These are phyloP conservation scores for Mrakiaceae sp. DNA, from an alignment of 1,284 basidiomycete species.

Conservation along the genomic window DNA sequence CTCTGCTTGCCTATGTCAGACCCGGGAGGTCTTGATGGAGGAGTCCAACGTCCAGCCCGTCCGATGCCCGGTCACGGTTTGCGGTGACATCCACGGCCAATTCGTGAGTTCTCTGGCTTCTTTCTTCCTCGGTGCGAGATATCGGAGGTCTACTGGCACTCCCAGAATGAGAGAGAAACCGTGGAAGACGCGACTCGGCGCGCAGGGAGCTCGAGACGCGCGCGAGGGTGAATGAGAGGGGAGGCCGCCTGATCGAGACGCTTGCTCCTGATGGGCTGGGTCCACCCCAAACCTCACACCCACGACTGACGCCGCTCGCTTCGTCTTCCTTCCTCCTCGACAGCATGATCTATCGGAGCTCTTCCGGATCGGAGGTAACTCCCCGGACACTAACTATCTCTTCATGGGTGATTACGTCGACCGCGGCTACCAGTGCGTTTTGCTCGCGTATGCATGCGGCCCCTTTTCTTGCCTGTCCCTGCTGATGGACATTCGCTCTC, in stretches of 20 bases:
- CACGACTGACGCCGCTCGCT: neutral
- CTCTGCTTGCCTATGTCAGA: constrained; percentile 41
- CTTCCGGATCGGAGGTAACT: constrained; percentile 98
- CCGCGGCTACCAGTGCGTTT: constrained; percentile 71
- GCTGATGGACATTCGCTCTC: neutral
- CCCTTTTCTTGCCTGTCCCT: too few relatives aligned
- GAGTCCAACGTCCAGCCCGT: constrained; percentile 98
- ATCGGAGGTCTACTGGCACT: neutral
- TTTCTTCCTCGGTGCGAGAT: constrained; percentile 15
- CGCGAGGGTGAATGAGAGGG: too few relatives aligned
- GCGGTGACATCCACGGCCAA: constrained; percentile 98
- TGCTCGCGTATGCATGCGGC: neutral
- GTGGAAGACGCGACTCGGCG: too few relatives aligned
- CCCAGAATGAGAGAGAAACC: neutral
- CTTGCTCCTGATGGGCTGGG: too few relatives aligned
- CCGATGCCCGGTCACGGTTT: constrained; percentile 92
- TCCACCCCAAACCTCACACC: too few relatives aligned
- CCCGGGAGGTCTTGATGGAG: constrained; percentile 93
- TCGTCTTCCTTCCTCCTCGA: neutral
- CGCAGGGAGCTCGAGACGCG: too few relatives aligned
- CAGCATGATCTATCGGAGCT: constrained; percentile 98
- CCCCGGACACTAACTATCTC: constrained; percentile 98
- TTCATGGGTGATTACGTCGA: constrained; percentile 99
- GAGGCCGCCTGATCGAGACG: too few relatives aligned
- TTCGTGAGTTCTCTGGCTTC: constrained; percentile 62